Evolutionary conservation across 1,139 yeast genomes (phyloP), one percentile per base, ranked within the genome.

Genomic region (Hansenula lynferdii): DNA sequence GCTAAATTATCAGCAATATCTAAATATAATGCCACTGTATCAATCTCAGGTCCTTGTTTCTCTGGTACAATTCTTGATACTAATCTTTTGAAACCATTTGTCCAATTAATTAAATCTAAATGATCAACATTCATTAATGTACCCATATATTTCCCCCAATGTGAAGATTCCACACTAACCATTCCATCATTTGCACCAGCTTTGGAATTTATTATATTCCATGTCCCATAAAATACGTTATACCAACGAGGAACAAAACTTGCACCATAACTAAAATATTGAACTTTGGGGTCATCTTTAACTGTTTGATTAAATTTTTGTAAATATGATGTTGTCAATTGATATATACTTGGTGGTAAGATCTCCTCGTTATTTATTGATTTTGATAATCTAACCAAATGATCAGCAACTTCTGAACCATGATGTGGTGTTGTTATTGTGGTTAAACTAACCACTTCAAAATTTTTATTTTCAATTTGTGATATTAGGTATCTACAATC

Each of bases 341-440:
- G 84, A 30, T 65, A 67, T 5, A 84, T 45, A 59, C 81, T 60
- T 44, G 62, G 41, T 54, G 87, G 72, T n/a, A 72, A 40, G 11
- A 51, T 37, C 1, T 49, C 16, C 18, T 32, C 31, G 5, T 35
- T n/a, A 1, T 48, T 43, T 6, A 47, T 9, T 3, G 37, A 36
- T 6, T 44, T 34, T 1, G 51, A 41, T 51, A 63, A 38, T 40
- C 71, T 61, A 17, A 74, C 65, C 4, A 82, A 68, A 49, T 73
- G 77, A 53, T 87, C 94, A 3, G 96, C 96, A 53, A 85, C 77
- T 40, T 83, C 85, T 0, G 95, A 80, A 0, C 97, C 97, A 41
- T 72, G 76, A 60, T 89, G 97, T 0, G 97, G 97, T 0, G 96
- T 85, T 0, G 94, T 77, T 1, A 89, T 71, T 0, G 97, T 87